These are phyloP conservation scores for Lasiodiplodia gonubiensis DNA, from an alignment of 2,329 filamentous ascomycete species.

Conservation along the genomic window DNA sequence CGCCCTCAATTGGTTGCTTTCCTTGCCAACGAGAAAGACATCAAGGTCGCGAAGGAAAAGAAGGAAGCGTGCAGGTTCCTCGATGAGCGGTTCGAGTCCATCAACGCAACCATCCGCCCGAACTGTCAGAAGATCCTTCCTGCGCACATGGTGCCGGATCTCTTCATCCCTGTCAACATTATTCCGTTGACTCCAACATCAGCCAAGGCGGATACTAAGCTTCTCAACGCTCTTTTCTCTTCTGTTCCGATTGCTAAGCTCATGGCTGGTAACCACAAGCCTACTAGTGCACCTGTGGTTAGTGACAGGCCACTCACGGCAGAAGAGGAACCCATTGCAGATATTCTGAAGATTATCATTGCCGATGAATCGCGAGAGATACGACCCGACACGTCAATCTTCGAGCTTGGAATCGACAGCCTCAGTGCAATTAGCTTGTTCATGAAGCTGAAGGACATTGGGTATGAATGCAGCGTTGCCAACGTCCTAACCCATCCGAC, in stretches of 20 bases:
- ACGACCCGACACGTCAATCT: conserved; percentile 40
- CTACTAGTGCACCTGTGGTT: background rate
- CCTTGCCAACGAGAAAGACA: conserved; percentile 31
- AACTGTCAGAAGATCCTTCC: conserved; percentile 38
- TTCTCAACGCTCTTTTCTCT: conserved; percentile 38
- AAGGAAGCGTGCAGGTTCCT: conserved; percentile 32
- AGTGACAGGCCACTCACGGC: conserved; percentile 30
- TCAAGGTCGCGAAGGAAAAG: conserved; percentile 26
- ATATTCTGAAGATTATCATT: conserved; percentile 35
- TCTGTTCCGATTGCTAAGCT: conserved; percentile 37
- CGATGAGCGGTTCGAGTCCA: conserved; percentile 28
- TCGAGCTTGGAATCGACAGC: conserved; percentile 48
- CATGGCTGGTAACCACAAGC: conserved; percentile 20
- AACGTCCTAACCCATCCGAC: conserved; percentile 44
- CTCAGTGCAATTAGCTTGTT: conserved; percentile 46
- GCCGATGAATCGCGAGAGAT: conserved; percentile 33
- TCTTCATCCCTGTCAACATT: conserved; percentile 45
- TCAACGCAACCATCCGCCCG: conserved; percentile 30
- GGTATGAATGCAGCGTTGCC: conserved; percentile 44
- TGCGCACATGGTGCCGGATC: conserved; percentile 48
- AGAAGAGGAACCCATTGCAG: conserved; percentile 38
- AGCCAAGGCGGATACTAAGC: conserved; percentile 43
- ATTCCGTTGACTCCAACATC: conserved; percentile 45
- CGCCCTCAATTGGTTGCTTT: conserved; percentile 23
- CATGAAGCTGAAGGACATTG: conserved; percentile 41